Evolutionary conservation across 2,329 filamentous ascomycete species (phyloP).

Genomic region (Fusarium sp.): DNA sequence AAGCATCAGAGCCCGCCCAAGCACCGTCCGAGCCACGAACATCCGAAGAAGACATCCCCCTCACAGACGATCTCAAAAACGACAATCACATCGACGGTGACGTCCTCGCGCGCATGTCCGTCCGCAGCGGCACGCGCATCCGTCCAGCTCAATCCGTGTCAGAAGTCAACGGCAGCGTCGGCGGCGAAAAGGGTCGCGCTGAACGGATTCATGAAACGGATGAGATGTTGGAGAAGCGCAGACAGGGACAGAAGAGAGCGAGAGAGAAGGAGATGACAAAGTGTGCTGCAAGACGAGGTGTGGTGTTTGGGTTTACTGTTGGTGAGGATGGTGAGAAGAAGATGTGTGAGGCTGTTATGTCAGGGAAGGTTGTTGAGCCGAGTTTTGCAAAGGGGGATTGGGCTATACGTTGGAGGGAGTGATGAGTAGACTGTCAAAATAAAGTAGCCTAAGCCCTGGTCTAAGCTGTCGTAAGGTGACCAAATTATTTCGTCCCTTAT

Average conservation of each 20-base stretch:
- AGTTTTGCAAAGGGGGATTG: conserved; percentile 72
- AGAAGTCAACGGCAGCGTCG: conserved; percentile 66
- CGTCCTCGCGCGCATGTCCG: conserved; percentile 48
- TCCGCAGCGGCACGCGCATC: conserved; percentile 53
- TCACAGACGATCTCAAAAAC: neutral
- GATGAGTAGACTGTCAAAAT: neutral
- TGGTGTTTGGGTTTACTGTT: conserved; percentile 63
- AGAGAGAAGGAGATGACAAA: conserved; percentile 68
- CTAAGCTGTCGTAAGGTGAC: rapidly evolving
- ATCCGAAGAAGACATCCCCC: conserved; percentile 1
- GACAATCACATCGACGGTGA: conserved; percentile 55
- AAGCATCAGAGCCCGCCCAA: neutral
- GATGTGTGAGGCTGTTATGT: conserved; percentile 70
- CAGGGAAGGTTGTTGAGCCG: conserved; percentile 67
- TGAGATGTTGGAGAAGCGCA: conserved; percentile 61
- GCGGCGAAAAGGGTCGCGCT: conserved; percentile 65
- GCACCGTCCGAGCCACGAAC: neutral
- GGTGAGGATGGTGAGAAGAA: conserved; percentile 41
- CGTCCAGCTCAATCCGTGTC: conserved; percentile 54
- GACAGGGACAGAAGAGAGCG: conserved; percentile 57
- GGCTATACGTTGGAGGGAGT: conserved; percentile 67
- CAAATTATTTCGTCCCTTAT: neutral
- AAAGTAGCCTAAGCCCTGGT: rapidly evolving
- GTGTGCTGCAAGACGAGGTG: conserved; percentile 70
- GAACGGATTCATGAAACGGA: conserved; percentile 64